Conservation (phyloP, 2,329 filamentous ascomycete species). For the Sordariomycetes sp. region DNA sequence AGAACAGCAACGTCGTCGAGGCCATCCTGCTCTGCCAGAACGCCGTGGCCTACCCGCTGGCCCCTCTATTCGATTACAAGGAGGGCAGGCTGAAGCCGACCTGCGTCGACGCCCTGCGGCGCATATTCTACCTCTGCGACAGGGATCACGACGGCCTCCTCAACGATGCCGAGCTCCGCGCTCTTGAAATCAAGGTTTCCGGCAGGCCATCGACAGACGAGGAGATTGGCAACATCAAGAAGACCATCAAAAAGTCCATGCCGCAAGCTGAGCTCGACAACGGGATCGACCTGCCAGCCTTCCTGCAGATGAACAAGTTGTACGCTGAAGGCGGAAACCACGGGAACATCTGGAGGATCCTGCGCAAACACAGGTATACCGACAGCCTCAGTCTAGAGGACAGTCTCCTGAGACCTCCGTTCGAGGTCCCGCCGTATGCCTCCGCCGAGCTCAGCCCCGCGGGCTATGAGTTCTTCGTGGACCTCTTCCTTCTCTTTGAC, state of each 20-base stretch:
- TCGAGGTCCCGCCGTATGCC: constrained; percentile 84
- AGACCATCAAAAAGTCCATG: constrained; percentile 63
- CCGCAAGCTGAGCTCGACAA: constrained; percentile 51
- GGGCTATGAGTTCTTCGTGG: constrained; percentile 95
- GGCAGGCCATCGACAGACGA: constrained; percentile 72
- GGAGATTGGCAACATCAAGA: constrained; percentile 85
- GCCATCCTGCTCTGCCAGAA: constrained; percentile 98
- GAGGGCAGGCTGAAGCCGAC: constrained; percentile 80
- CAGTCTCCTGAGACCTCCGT: constrained; percentile 82
- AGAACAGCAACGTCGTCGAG: constrained; percentile 89
- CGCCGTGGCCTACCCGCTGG: constrained; percentile 92
- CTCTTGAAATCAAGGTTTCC: constrained; percentile 88
- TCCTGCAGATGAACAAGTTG: constrained; percentile 84
- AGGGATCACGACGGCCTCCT: constrained; percentile 91
- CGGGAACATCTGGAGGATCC: constrained; percentile 96
- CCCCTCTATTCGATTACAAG: constrained; percentile 93
- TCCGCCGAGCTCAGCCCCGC: constrained; percentile 90
- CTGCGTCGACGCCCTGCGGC: constrained; percentile 72
- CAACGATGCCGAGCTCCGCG: constrained; percentile 80
- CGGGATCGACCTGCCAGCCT: constrained; percentile 75
- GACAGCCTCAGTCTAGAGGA: constrained; percentile 90
- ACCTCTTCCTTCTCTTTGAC: constrained; percentile 88
- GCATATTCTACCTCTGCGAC: constrained; percentile 93
- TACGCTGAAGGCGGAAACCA: constrained; percentile 96
- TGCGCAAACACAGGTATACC: constrained; percentile 91